phyloP scores from a whole-genome alignment of 495 filamentous ascomycete genomes.

The Amphirosellinia nigrospora region DNA sequence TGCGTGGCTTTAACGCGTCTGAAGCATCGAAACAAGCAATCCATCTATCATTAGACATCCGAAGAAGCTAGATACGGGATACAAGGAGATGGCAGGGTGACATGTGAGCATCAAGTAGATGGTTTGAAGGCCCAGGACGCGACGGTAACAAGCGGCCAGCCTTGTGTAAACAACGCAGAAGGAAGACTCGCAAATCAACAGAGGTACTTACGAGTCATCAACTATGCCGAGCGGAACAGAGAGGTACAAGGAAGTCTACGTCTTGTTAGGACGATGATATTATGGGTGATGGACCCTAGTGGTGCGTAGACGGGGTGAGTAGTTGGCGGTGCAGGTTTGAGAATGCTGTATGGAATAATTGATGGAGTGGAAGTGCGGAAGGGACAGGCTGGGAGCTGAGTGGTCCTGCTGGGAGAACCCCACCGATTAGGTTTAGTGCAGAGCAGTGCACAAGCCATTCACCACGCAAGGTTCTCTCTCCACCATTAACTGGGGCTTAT shows the following conservation, averaged over 20 bases:
- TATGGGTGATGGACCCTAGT: conserved; percentile 36
- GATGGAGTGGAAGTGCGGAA: conserved; percentile 31
- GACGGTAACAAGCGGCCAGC: conserved; percentile 34
- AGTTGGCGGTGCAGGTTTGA: conserved; percentile 42
- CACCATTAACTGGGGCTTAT: conserved; percentile 20
- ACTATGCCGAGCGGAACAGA: conserved; percentile 29
- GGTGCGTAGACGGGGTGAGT: conserved; percentile 41
- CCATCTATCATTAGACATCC: conserved; percentile 43
- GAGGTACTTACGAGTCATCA: conserved; percentile 43
- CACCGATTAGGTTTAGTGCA: conserved; percentile 23
- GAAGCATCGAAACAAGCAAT: conserved; percentile 33
- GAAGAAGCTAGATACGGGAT: conserved; percentile 38
- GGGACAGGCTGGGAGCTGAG: conserved; percentile 28
- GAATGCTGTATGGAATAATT: conserved; percentile 45
- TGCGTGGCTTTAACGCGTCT: conserved; percentile 36
- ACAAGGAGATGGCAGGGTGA: conserved; percentile 43
- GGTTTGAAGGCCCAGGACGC: conserved; percentile 49
- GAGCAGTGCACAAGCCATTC: background rate
- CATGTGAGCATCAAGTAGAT: conserved; percentile 48
- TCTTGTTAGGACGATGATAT: conserved; percentile 33
- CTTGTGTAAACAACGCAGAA: conserved; percentile 35
- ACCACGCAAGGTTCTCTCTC: background rate
- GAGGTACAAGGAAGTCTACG: conserved; percentile 29
- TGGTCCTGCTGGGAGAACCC: conserved; percentile 18
- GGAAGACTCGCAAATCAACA: conserved; percentile 29